Base-by-base conservation (phyloP, 1,284 basidiomycete species). In the Ceratobasidium theobromae region DNA sequence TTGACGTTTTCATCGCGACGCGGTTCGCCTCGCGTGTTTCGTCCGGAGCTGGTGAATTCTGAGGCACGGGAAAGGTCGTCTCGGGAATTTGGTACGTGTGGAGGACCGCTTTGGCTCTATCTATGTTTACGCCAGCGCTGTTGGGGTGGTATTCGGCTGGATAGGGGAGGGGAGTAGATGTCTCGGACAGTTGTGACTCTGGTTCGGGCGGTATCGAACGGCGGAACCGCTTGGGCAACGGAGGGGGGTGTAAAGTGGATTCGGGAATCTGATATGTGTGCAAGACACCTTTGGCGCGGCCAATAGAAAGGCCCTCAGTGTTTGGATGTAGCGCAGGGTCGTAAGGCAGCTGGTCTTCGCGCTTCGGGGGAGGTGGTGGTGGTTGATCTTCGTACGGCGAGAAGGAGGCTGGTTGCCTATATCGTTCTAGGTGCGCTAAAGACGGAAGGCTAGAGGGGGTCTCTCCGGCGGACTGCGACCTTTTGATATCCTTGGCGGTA, bases 1-100 rank as follows among this genome's bases (percentile, higher is more conserved):
- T 62, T 14, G 58, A 62, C 8, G 46, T 16, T 41, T 62, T 62
- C 9, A 45, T 45, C 43, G 30, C 45, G 12, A 16, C 8, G 11
- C 14, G 55, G 12, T 16, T 46, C 18, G 27, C 25, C 9, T 33
- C 23, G 33, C 23, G 25, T 33, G 58, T 21, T 30, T 51, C 46
- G 30, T 62, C 54, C 6, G 28, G 23, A 3, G 45, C 18, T 8
- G 55, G 28, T 21, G 43, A 16, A 4, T 45, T n/a, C 33, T 62
- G 38, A 27, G 58, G 58, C 14, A 43, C 41, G 48, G 58, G 28
- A 14, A 62, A 62, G 21, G 48, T 62, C 23, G 46, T 41, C 33
- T 62, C 58, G 21, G 58, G 58, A 33, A 62, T 62, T 27, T 62
- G 58, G 58, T 62, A 62, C 9, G 58, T 62, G 18, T 62, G 58